These are phyloP conservation scores for Suhomyces kilbournensis DNA, from an alignment of 805 yeast species.

Conservation along the genomic window DNA sequence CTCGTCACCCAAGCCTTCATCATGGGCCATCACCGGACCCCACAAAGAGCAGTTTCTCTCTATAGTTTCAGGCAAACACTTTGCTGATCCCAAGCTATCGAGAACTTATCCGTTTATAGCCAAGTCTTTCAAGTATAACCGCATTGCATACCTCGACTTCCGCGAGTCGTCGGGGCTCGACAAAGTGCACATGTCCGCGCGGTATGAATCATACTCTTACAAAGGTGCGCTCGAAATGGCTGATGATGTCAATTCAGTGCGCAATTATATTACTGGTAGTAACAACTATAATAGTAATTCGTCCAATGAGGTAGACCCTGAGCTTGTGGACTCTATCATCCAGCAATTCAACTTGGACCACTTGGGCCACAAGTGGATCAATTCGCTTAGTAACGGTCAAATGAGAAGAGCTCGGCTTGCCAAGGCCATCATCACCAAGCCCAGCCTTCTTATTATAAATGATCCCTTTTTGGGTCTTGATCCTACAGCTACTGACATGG, in stretches of 20 bases:
- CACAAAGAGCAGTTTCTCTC: slow-evolving; percentile 53
- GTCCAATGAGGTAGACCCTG: slow-evolving; percentile 9
- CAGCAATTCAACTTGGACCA: slow-evolving; percentile 52
- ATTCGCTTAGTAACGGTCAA: slow-evolving; percentile 91
- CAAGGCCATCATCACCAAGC: slow-evolving; percentile 60
- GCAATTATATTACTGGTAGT: slow-evolving; percentile 54
- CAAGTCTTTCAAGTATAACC: slow-evolving; percentile 24
- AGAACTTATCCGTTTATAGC: slow-evolving; percentile 53
- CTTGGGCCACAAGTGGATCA: slow-evolving; percentile 70
- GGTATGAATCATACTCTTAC: slow-evolving; percentile 71
- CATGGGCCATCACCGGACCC: slow-evolving; percentile 39
- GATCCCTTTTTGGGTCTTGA: slow-evolving; percentile 94
- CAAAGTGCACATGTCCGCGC: slow-evolving; percentile 74
- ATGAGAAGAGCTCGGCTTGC: slow-evolving; percentile 88
- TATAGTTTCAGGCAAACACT: slow-evolving; percentile 53
- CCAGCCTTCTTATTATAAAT: slow-evolving; percentile 70
- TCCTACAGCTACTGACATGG: slow-evolving; percentile 61
- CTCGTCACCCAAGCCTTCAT: slow-evolving; percentile 6
- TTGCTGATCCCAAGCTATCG: slow-evolving; percentile 50
- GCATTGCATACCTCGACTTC: slow-evolving; percentile 33
- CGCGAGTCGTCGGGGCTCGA: slow-evolving; percentile 35
- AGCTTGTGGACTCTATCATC: slow-evolving; percentile 42
- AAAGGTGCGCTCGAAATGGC: slow-evolving; percentile 59
- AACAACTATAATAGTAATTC: slow-evolving; percentile 46
- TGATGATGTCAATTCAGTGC: slow-evolving; percentile 66